These are phyloP conservation scores for Dovyalis caffra DNA, from an alignment of 345 rosid genomes.

Conservation along the genomic window DNA sequence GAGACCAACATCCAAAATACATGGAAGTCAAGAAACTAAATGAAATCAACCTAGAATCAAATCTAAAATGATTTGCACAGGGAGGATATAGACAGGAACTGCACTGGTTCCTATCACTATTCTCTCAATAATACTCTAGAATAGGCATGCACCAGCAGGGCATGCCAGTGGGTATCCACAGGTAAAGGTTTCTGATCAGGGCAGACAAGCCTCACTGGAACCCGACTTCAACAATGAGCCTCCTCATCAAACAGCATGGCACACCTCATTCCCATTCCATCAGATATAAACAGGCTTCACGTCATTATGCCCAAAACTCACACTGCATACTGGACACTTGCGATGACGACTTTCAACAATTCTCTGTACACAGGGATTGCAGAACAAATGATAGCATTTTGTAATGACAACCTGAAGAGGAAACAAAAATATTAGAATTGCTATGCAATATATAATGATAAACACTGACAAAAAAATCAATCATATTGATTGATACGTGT, in stretches of 20 bases:
- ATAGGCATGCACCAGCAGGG: constrained; percentile 19
- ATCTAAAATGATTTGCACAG: constrained; percentile 21
- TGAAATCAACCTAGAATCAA: constrained; percentile 25
- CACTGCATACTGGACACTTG: constrained; percentile 79
- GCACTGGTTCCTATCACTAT: constrained; percentile 14
- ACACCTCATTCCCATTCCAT: constrained; percentile 8
- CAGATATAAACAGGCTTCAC: constrained; percentile 95
- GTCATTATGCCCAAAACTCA: constrained; percentile 85
- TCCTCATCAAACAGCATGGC: not conserved
- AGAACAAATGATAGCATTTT: constrained; percentile 92
- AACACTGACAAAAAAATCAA: not conserved
- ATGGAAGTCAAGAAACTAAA: constrained; percentile 1
- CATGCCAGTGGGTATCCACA: constrained; percentile 19
- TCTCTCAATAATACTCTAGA: constrained; percentile 11
- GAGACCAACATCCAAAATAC: constrained; percentile 18
- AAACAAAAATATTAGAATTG: not conserved
- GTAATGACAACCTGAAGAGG: constrained; percentile 82
- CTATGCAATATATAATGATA: not conserved
- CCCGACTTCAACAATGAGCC: not conserved
- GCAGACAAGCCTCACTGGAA: not conserved
- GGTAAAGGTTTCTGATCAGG: constrained; percentile 5
- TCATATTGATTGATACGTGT: not conserved
- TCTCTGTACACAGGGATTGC: constrained; percentile 80
- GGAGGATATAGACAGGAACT: constrained; percentile 16
- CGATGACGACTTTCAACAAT: constrained; percentile 71